Evolutionary conservation across 2,329 filamentous ascomycete genomes (phyloP), one percentile per base, ranked within the genome.

Genomic region (Neopestalotiopsis clavispora): DNA sequence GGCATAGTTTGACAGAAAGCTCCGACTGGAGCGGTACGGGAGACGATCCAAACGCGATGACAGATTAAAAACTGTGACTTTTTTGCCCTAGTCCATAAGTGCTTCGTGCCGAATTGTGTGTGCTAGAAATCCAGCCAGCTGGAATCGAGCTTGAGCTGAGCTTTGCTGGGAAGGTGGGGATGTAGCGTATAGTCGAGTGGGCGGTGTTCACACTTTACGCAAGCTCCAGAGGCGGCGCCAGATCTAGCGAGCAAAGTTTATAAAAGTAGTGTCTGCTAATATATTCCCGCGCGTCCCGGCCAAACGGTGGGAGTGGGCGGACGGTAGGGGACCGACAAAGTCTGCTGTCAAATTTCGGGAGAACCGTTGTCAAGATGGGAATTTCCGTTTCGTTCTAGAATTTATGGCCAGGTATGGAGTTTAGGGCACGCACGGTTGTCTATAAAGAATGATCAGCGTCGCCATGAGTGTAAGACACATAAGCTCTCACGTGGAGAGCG

Each of bases 1-100:
- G 74, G 73, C 76, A 78, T 78, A 71, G 70, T 75, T 34, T 61
- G 57, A 34, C 56, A 42, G 58, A 20, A 57, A 56, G 23, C 69
- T 61, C 45, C 64, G 42, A 34, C 59, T 64, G 68, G 52, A 40
- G 38, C 38, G 67, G 56, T 45, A 4, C 38, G 61, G 34, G 4
- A 45, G 42, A 34, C 32, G n/a, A 56, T 34, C 23, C 12, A 57
- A 17, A 58, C 32, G 64, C 64, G 23, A 20, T 40, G 45, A 38
- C 28, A n/a, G 62, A 65, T 17, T 79, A 75, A 78, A 62, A 62
- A n/a, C 57, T 34, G 5, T 17, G 23, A 28, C 57, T 6, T 7
- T 10, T 38, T 23, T 59, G 57, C 57, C 59, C 59, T 62, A 62
- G 59, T 34, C 32, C 9, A 9, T 17, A 52, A 52, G 45, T 52